Conservation (phyloP, 441 rosid genomes). For the Kokia cookei region DNA sequence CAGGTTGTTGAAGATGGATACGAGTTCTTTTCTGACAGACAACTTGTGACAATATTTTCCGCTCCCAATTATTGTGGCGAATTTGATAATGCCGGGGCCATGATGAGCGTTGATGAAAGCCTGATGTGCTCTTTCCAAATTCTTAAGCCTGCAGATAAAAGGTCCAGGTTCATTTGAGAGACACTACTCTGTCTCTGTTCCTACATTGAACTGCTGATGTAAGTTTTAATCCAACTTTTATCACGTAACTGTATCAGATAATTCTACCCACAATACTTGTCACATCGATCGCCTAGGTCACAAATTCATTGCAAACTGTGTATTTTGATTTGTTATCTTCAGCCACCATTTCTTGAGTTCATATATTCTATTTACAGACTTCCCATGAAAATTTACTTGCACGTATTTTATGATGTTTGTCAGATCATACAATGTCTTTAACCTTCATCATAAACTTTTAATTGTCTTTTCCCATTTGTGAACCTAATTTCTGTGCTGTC, state of each 20-base stretch:
- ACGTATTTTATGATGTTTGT: neutral
- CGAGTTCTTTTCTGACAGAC: slow-evolving; percentile 65
- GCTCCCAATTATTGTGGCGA: slow-evolving; percentile 75
- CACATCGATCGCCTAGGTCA: neutral
- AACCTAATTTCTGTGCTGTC: neutral
- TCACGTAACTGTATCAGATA: neutral
- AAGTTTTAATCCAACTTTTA: slow-evolving; percentile 8
- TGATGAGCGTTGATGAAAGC: slow-evolving; percentile 74
- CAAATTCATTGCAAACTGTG: neutral
- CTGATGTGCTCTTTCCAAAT: slow-evolving; percentile 74
- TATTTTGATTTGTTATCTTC: neutral
- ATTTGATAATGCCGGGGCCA: slow-evolving; percentile 66
- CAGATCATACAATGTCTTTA: neutral
- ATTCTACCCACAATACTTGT: neutral
- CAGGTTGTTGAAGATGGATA: slow-evolving; percentile 82
- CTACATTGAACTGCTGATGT: slow-evolving; percentile 12
- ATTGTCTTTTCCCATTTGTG: neutral
- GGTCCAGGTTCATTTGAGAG: slow-evolving; percentile 19
- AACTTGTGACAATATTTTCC: slow-evolving; percentile 62
- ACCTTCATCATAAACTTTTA: neutral
- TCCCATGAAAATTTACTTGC: neutral
- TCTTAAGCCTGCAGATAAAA: slow-evolving; percentile 56
- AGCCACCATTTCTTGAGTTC: neutral
- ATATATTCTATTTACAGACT: neutral
- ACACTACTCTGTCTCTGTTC: slow-evolving; percentile 8